Percentiles rank a stretch among this genome's conserved stretches.
Conservation (phyloP, 345 rosid species). For the Geranium brycei region DNA sequence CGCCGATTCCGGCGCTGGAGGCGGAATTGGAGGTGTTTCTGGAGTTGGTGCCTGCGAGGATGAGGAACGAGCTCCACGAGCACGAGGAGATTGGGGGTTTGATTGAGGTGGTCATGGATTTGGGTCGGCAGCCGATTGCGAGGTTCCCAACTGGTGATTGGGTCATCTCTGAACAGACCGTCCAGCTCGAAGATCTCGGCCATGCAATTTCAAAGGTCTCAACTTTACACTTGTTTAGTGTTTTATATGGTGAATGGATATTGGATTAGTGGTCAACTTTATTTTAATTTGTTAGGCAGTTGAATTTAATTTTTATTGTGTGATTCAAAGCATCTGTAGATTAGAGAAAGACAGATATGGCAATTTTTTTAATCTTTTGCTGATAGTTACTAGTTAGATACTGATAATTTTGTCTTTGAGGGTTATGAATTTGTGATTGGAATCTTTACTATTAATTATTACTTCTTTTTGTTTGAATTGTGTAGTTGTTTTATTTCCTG, state of each 20-base stretch:
- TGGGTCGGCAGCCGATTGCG: conserved; percentile 82
- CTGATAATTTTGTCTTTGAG: neutral
- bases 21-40: conserved; percentile 63
- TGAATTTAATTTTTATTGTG: too few species aligned
- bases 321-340: neutral
- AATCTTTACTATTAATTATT: neutral
- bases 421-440: neutral
- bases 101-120: conserved; percentile 89
- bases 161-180: conserved; percentile 56
- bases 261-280: neutral
- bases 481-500: conserved; percentile 8
- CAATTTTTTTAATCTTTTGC: too few species aligned
- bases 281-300: too few species aligned
- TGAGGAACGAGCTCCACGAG: conserved; percentile 43
- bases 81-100: conserved; percentile 50
- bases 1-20: conserved; percentile 15
- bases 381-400: neutral
- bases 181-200: conserved; percentile 57
- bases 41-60: conserved; percentile 54
- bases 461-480: neutral
- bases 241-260: neutral
- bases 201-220: conserved; percentile 71
- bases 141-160: conserved; percentile 94
- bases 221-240: neutral
- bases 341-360: too few species aligned